phyloP scores from a whole-genome alignment of 192 early-diverging fungal genomes.

The Coemansia sp. region DNA sequence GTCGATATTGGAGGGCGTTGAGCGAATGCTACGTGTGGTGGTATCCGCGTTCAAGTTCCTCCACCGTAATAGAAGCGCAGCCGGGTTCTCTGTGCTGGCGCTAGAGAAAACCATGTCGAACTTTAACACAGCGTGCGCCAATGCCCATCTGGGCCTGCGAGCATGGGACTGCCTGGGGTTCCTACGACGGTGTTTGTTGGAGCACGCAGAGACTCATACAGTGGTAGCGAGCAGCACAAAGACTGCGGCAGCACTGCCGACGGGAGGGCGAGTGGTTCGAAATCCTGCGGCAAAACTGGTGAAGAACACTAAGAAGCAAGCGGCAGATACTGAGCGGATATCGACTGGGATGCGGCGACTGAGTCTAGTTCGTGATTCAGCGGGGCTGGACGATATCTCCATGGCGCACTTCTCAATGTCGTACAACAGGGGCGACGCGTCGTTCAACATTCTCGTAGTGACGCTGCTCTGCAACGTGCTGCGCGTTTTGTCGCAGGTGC shows the following conservation, averaged over 20 bases:
- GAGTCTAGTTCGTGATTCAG: slow-evolving; percentile 26
- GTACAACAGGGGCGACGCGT: slow-evolving; percentile 23
- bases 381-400: neutral
- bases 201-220: slow-evolving; percentile 35
- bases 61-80: slow-evolving; percentile 22
- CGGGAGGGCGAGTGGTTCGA: slow-evolving; percentile 27
- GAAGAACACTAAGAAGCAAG: neutral
- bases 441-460: slow-evolving; percentile 35
- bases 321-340: slow-evolving; percentile 2
- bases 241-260: neutral
- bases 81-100: slow-evolving; percentile 40
- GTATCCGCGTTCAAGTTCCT: slow-evolving; percentile 34
- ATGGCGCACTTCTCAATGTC: slow-evolving; percentile 22
- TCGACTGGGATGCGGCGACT: slow-evolving; percentile 31
- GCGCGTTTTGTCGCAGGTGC: slow-evolving; percentile 31
- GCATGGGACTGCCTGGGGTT: slow-evolving; percentile 38
- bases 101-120: slow-evolving; percentile 51
- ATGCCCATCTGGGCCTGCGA: slow-evolving; percentile 31
- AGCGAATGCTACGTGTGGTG: slow-evolving; percentile 27
- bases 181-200: slow-evolving; percentile 27
- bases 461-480: slow-evolving; percentile 44
- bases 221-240: neutral
- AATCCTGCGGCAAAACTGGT: slow-evolving; percentile 23
- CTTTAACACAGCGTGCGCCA: slow-evolving; percentile 37
- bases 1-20: slow-evolving; percentile 3